Conservation (phyloP, 2,329 filamentous ascomycete genomes). For the Hymenoscyphus repandus region DNA sequence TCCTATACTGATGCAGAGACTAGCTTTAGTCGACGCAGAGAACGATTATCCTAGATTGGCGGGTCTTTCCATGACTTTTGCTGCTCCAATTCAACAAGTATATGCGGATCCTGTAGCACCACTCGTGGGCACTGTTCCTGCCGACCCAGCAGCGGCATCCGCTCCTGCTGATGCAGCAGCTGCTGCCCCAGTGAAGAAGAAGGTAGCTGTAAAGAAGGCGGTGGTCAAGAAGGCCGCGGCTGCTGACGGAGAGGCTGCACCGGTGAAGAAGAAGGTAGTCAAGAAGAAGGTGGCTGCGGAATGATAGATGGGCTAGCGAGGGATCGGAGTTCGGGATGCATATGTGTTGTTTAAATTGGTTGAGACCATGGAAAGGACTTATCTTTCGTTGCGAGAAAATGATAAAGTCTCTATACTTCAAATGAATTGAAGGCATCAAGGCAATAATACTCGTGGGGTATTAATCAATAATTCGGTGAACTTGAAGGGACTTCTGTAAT, state of each 20-base stretch:
- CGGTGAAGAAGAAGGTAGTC: slow-evolving; percentile 1
- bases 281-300: background rate
- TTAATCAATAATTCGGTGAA: no score
- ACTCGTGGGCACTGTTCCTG: background rate
- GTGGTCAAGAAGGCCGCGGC: background rate
- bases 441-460: no score
- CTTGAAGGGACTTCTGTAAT: no score
- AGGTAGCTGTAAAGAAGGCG: background rate
- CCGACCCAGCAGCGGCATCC: slow-evolving; percentile 3
- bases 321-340: no score
- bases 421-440: no score
- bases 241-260: background rate
- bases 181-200: background rate
- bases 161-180: slow-evolving; percentile 1
- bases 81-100: background rate
- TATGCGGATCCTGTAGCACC: background rate
- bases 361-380: no score
- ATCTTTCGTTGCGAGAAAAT: no score
- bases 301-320: no score
- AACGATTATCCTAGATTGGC: slow-evolving; percentile 4
- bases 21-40: slow-evolving; percentile 2
- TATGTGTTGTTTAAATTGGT: no score
- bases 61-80: background rate
- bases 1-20: background rate
- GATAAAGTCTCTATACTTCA: no score